Percentiles rank a stretch among this genome's conserved stretches.
Conservation (phyloP, 1,284 basidiomycete genomes). For the Tylopilus sp. region DNA sequence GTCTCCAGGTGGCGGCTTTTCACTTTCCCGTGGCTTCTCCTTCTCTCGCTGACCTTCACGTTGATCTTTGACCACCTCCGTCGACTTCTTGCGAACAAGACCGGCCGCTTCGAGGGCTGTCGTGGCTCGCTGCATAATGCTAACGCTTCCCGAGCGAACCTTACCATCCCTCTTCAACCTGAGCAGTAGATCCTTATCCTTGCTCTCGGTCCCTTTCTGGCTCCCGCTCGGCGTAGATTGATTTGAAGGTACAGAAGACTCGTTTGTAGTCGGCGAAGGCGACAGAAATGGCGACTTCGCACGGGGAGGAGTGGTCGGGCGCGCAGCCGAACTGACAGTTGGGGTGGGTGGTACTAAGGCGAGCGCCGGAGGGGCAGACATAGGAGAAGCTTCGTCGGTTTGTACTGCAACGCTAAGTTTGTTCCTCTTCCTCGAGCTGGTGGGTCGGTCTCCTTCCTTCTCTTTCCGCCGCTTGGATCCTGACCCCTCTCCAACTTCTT, state of each 20-base stretch:
- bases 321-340: conserved; percentile 42
- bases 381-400: conserved; percentile 22
- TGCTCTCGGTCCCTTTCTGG: conserved; percentile 38
- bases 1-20: conserved; percentile 44
- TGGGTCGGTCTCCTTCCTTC: conserved; percentile 29
- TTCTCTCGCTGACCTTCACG: conserved; percentile 42
- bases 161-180: conserved; percentile 54
- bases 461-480: conserved; percentile 29
- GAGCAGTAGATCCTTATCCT: conserved; percentile 39
- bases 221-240: conserved; percentile 62
- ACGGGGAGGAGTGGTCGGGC: conserved; percentile 50
- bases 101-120: conserved; percentile 80
- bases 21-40: conserved; percentile 42
- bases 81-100: conserved; percentile 73
- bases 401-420: conserved; percentile 28
- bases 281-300: conserved; percentile 56
- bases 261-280: conserved; percentile 54
- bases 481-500: conserved; percentile 22
- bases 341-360: conserved; percentile 72
- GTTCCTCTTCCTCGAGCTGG: conserved; percentile 22
- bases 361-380: conserved; percentile 55
- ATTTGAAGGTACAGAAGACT: conserved; percentile 49
- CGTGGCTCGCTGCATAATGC: conserved; percentile 89
- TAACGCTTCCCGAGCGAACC: conserved; percentile 75
- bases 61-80: conserved; percentile 62